Evolutionary conservation across 2,329 filamentous ascomycete species (phyloP), one percentile per base, ranked within the genome.

Genomic region (Nigrospora osmanthi): DNA sequence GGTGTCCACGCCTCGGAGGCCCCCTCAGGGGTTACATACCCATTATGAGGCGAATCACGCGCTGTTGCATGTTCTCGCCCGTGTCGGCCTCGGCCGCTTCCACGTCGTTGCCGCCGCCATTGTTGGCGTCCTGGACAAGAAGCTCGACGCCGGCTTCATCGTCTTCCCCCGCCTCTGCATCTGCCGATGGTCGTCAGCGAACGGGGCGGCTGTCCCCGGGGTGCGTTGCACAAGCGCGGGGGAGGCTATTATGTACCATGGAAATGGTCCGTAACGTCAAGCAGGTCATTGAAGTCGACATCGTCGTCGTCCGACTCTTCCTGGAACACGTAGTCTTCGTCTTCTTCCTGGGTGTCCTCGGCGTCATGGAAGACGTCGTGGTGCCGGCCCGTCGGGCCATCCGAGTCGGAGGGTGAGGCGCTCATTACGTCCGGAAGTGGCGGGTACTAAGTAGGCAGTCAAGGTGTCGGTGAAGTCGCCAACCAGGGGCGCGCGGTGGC

Each of bases 61-160:
- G 50, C 19, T 51, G 48, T 41, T 54, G 51, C 28, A 52, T 48
- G 30, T 50, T 47, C 2, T 36, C 33, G 9, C 49, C 47, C 30
- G 53, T 53, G 11, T 49, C 50, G 12, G 51, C 48, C 6, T 49
- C 49, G n/a, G 49, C 45, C 30, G 40, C 54, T 32, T 55, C 54
- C 23, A 42, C 53, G 31, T 51, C 52, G 17, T 51, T 49, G 23
- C 53, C 55, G 16, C 61, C 58, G 40, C 62, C 58, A 12, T 56
- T 58, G 42, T 57, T 54, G 38, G 58, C 55, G 16, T 63, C 51
- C 23, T 64, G 54, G 15, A 64, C 56, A 5, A 59, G 40, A 32
- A 59, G 54, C 13, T 56, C 51, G 34, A 60, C 23, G 12, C 54
- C 50, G 23, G 53, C 56, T n/a, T 59, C 58, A 42, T 58, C 56